A percentile compares a stretch with the other conserved stretches of the same genome.
phyloP scores from a whole-genome alignment of 495 filamentous ascomycete genomes.

The Penicillium verhagenii region DNA sequence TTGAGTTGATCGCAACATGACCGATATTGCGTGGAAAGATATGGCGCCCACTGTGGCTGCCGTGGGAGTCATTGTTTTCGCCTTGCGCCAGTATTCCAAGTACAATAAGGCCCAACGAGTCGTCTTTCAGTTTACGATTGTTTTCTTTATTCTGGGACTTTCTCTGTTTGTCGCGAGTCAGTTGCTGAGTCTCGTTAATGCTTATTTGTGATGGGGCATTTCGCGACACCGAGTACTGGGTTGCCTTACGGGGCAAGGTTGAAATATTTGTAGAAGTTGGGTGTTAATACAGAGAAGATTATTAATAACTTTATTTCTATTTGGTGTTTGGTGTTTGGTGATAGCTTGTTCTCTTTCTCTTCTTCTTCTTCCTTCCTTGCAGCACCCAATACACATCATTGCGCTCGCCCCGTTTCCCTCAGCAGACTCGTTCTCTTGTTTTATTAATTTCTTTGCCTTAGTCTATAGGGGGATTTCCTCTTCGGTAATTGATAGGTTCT shows the following conservation, averaged over 20 bases:
- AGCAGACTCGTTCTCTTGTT: too few species aligned
- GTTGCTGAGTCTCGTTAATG: background rate
- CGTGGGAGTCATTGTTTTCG: background rate
- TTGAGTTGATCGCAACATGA: too few species aligned
- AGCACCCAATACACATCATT: too few species aligned
- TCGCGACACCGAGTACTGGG: background rate
- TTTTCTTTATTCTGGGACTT: background rate
- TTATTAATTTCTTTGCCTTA: background rate
- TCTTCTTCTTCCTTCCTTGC: too few species aligned
- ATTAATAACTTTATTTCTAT: background rate
- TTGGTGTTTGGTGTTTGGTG: too few species aligned
- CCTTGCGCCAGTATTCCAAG: background rate
- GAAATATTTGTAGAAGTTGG: constrained; percentile 39
- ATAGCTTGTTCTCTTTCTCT: too few species aligned
- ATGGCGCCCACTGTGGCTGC: background rate
- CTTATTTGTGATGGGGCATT: background rate
- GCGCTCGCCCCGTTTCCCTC: too few species aligned
- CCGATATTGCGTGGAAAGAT: background rate
- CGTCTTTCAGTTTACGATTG: background rate
- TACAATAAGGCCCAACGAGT: background rate
- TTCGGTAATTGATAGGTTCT: too few species aligned
- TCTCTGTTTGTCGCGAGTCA: background rate
- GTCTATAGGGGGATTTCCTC: background rate
- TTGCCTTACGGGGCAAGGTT: constrained; percentile 26
- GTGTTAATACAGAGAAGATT: constrained; percentile 2